Evolutionary conservation across 768 basidiomycete genomes (phyloP).

Genomic region (Trametes gibbosa): DNA sequence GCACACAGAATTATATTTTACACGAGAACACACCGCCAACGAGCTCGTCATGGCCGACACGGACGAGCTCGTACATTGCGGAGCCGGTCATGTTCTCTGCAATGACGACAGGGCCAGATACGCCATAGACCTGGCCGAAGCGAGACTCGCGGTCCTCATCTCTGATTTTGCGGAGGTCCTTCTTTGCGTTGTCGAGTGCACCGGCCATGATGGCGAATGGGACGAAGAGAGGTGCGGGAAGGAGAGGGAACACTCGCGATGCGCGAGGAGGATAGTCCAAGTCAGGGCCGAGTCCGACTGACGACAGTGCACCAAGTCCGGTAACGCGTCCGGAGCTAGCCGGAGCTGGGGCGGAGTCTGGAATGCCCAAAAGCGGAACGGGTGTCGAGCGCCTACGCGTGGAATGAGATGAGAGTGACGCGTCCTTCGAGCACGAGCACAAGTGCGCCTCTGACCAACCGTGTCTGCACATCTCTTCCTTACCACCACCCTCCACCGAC

Average conservation of each 20-base stretch:
- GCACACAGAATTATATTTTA: neutral
- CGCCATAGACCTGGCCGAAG: constrained; percentile 89
- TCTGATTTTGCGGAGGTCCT: constrained; percentile 79
- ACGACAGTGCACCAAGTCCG: constrained; percentile 18
- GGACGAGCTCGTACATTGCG: constrained; percentile 97
- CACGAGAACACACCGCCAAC: constrained; percentile 72
- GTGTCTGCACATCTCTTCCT: constrained; percentile 21
- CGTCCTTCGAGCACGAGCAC: constrained; percentile 24
- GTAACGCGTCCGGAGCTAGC: neutral
- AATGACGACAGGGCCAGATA: constrained; percentile 98
- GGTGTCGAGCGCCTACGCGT: constrained; percentile 23
- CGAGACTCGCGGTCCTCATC: constrained; percentile 89
- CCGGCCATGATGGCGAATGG: constrained; percentile 70
- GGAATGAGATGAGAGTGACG: constrained; percentile 28
- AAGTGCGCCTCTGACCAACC: constrained; percentile 14
- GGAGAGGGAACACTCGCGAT: constrained; percentile 2
- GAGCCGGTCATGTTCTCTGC: constrained; percentile 95
- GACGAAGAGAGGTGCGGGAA: constrained; percentile 2
- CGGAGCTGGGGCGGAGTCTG: constrained; percentile 25
- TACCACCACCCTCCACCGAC: constrained; percentile 7
- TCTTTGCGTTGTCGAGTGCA: constrained; percentile 87
- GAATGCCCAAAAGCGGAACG: neutral
- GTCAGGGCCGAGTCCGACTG: constrained; percentile 17
- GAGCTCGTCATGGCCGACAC: constrained; percentile 97
- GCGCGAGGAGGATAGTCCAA: neutral